These are phyloP conservation scores for Stephania japonica DNA, from an alignment of 164 flowering plant species.

Conservation along the genomic window DNA sequence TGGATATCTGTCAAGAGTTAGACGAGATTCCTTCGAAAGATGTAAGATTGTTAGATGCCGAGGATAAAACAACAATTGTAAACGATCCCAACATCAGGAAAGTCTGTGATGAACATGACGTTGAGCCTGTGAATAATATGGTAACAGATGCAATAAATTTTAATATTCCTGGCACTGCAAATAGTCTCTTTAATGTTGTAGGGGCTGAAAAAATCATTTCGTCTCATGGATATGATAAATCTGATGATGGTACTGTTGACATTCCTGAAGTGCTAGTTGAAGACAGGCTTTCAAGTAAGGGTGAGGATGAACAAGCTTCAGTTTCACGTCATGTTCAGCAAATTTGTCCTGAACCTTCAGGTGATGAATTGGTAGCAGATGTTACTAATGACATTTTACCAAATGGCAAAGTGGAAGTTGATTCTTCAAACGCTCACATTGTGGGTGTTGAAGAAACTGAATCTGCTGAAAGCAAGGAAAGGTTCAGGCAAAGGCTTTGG, in stretches of 20 bases:
- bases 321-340: conserved; percentile 17
- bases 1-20: conserved; percentile 26
- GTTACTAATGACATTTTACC: conserved; percentile 25
- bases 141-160: conserved; percentile 1
- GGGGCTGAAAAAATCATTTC: conserved; percentile 12
- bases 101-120: conserved; percentile 11
- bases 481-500: conserved; percentile 92
- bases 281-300: conserved; percentile 15
- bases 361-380: conserved; percentile 18
- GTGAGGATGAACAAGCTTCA: conserved; percentile 15
- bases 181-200: conserved; percentile 15
- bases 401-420: conserved; percentile 15
- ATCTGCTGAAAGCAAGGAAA: conserved; percentile 77
- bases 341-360: conserved; percentile 22
- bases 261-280: conserved; percentile 17
- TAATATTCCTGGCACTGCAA: conserved; percentile 9
- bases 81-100: conserved; percentile 18
- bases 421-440: conserved; percentile 23
- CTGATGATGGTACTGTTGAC: conserved; percentile 24
- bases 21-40: conserved; percentile 27
- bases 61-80: conserved; percentile 16
- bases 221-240: conserved; percentile 13
- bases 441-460: conserved; percentile 36
- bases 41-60: conserved; percentile 15
- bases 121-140: conserved; percentile 10